phyloP scores from a whole-genome alignment of 805 yeast genomes.

The Phaffomyces antillensis region DNA sequence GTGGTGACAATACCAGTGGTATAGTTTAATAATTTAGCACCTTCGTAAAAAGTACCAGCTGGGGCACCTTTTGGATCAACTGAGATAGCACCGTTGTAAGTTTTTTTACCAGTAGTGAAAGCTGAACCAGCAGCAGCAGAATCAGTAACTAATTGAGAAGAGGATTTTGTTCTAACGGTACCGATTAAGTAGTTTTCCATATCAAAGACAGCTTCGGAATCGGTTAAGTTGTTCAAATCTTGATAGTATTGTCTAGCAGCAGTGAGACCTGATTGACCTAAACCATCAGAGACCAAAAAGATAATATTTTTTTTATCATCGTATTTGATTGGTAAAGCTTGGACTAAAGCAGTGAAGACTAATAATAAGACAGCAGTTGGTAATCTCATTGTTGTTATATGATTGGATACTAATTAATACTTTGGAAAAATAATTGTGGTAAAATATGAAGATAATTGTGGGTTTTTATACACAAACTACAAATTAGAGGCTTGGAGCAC shows the following conservation, averaged over 20 bases:
- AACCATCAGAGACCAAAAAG: constrained; percentile 87
- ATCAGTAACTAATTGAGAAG: constrained; percentile 72
- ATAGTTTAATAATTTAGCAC: constrained; percentile 73
- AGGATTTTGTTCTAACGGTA: constrained; percentile 76
- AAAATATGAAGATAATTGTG: not conserved
- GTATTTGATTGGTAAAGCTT: constrained; percentile 21
- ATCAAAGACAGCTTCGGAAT: constrained; percentile 45
- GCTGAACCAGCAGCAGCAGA: constrained; percentile 98
- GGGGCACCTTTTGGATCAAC: constrained; percentile 61
- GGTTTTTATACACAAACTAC: not conserved
- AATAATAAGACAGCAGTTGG: constrained; percentile 18
- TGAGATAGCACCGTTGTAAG: constrained; percentile 91
- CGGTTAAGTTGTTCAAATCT: constrained; percentile 38
- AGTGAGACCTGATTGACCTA: constrained; percentile 83
- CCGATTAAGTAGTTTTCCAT: constrained; percentile 72
- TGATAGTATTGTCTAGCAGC: constrained; percentile 72
- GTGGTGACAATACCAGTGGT: constrained; percentile 87
- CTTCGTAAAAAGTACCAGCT: constrained; percentile 83
- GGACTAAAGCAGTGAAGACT: constrained; percentile 17
- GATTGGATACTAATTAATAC: too few relatives aligned
- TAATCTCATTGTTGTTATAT: constrained; percentile 13
- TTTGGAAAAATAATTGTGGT: not conserved
- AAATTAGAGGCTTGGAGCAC: too few relatives aligned
- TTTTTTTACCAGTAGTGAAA: constrained; percentile 71
- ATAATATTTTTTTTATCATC: constrained; percentile 61